phyloP scores from a whole-genome alignment of 192 early-diverging fungal species.

The Ramicandelaber brevisporus region DNA sequence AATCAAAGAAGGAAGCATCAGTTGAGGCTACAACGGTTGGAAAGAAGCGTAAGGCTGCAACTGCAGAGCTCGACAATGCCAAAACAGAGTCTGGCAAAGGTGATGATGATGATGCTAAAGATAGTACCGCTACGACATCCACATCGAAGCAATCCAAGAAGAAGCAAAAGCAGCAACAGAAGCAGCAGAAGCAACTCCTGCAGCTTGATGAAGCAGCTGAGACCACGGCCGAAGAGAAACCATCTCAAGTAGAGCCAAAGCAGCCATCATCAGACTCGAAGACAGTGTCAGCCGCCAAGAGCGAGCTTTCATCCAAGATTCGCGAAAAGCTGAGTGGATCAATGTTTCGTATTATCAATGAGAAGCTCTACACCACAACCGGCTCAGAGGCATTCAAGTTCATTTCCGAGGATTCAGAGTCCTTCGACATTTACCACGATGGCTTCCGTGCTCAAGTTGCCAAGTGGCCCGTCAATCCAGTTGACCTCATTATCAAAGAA shows the following conservation, averaged over 20 bases:
- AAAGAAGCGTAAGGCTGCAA: background rate
- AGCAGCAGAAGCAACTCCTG: no score
- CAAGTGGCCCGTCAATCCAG: constrained; percentile 81
- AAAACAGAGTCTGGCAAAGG: no score
- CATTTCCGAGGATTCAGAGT: constrained; percentile 55
- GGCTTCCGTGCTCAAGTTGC: constrained; percentile 83
- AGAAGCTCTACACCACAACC: constrained; percentile 72
- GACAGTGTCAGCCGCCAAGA: no score
- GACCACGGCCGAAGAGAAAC: background rate
- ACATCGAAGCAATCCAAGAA: background rate
- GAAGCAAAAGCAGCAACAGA: background rate
- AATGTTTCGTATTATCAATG: constrained; percentile 79
- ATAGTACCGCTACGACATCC: constrained; percentile 1
- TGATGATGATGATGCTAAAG: constrained; percentile 2
- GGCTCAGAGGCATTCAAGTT: constrained; percentile 45
- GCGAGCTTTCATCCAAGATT: constrained; percentile 22
- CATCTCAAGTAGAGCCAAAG: background rate
- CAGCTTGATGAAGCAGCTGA: no score
- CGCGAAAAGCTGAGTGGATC: constrained; percentile 50
- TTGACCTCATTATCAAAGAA: constrained; percentile 54
- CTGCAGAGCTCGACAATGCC: background rate
- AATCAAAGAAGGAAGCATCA: background rate
- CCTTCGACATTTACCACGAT: constrained; percentile 90
- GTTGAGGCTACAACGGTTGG: no score
- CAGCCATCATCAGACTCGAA: no score